These are phyloP conservation scores for Quercus glauca DNA, from an alignment of 306 rosid genomes.

Conservation along the genomic window DNA sequence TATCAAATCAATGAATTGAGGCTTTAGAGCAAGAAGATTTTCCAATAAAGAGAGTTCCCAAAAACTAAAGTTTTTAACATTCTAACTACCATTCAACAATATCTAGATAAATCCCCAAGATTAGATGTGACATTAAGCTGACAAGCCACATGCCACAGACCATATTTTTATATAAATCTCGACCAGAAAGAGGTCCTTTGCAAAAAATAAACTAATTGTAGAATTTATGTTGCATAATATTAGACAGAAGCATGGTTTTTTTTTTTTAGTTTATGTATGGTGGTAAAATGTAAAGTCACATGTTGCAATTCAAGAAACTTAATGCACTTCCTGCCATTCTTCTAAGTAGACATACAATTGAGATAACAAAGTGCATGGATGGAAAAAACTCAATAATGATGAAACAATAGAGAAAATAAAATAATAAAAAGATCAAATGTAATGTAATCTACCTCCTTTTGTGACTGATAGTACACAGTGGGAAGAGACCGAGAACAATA, in stretches of 20 bases:
- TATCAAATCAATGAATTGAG: no score
- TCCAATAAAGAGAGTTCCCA: no score
- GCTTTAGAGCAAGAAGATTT: no score
- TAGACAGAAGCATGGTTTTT: not conserved
- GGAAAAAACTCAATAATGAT: conserved; percentile 4
- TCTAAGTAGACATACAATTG: conserved; percentile 15
- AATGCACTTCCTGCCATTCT: conserved; percentile 16
- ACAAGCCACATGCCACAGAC: no score
- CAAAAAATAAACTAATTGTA: not conserved
- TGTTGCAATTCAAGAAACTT: conserved; percentile 10
- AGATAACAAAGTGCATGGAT: conserved; percentile 15
- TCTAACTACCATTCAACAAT: no score
- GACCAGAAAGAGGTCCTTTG: no score
- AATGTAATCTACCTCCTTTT: conserved; percentile 71
- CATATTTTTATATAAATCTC: no score
- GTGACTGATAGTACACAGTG: conserved; percentile 78
- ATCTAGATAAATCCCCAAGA: not conserved
- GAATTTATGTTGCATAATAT: not conserved
- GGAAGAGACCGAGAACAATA: conserved; percentile 81
- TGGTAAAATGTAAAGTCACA: not conserved
- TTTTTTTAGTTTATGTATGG: not conserved
- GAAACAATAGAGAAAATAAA: conserved; percentile 4
- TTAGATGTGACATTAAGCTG: not conserved
- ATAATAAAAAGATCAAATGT: conserved; percentile 1
- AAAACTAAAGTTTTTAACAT: not conserved